Conservation (phyloP, 1,284 basidiomycete genomes). For the Pseudozyma tsukubaensis region DNA sequence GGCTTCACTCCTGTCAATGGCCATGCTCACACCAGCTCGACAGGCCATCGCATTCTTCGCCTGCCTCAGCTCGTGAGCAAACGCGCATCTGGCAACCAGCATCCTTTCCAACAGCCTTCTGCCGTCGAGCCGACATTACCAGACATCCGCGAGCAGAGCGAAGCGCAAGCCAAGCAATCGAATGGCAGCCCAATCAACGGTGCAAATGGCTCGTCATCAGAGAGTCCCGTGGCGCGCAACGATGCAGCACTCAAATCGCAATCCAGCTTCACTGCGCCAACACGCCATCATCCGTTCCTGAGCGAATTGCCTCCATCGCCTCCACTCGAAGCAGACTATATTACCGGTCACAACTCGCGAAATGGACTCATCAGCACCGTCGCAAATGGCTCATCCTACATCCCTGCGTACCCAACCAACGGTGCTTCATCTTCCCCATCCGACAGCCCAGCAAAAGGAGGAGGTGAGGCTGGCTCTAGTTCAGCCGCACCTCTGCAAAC, state of each 20-base stretch:
- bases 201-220: constrained; percentile 2
- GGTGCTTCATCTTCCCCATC: constrained; percentile 3
- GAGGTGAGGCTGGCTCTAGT: not conserved
- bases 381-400: constrained; percentile 15
- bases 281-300: constrained; percentile 53
- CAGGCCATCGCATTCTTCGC: constrained; percentile 50
- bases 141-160: constrained; percentile 14
- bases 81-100: constrained; percentile 32
- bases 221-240: constrained; percentile 15
- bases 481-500: constrained; percentile 16
- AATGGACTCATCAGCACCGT: constrained; percentile 43
- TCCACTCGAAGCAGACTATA: constrained; percentile 56
- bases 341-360: constrained; percentile 38
- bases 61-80: constrained; percentile 61
- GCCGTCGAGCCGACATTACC: constrained; percentile 12
- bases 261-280: constrained; percentile 48
- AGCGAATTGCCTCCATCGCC: constrained; percentile 62
- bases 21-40: constrained; percentile 21
- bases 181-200: constrained; percentile 7
- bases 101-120: constrained; percentile 17
- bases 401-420: constrained; percentile 12
- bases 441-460: not conserved
- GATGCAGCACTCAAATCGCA: constrained; percentile 44
- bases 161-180: constrained; percentile 16
- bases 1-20: constrained; percentile 18